Conservation (phyloP, 768 basidiomycete genomes). For the Rhizopogon rudus region DNA sequence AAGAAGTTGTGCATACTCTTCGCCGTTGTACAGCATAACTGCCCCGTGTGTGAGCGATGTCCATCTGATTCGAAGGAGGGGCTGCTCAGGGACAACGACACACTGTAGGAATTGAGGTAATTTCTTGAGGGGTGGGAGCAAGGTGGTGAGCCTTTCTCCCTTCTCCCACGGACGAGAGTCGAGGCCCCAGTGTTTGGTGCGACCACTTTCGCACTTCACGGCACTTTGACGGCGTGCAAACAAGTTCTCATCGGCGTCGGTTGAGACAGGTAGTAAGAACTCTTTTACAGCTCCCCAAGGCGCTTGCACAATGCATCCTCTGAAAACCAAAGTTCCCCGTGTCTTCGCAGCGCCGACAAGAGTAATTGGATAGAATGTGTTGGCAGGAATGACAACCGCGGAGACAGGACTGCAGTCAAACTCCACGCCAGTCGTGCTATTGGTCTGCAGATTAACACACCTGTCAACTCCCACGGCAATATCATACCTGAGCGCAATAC, state of each 20-base stretch:
- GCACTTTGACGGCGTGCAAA: slow-evolving; percentile 53
- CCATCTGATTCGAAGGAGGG: slow-evolving; percentile 78
- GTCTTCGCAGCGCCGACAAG: slow-evolving; percentile 62
- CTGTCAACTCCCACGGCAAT: neutral
- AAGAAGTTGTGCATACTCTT: slow-evolving; percentile 52
- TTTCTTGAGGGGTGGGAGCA: slow-evolving; percentile 20
- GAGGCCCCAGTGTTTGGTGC: slow-evolving; percentile 72
- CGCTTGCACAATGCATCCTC: slow-evolving; percentile 77
- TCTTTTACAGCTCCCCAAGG: slow-evolving; percentile 66
- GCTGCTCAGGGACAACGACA: slow-evolving; percentile 81
- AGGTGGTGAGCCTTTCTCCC: slow-evolving; percentile 30
- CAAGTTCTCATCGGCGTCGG: slow-evolving; percentile 64
- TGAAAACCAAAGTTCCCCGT: slow-evolving; percentile 63
- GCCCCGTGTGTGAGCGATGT: slow-evolving; percentile 92
- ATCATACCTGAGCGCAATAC: slow-evolving; percentile 71
- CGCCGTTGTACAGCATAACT: slow-evolving; percentile 93
- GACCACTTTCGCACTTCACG: slow-evolving; percentile 58
- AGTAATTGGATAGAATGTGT: slow-evolving; percentile 66
- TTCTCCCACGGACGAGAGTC: slow-evolving; percentile 64
- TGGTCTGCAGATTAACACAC: neutral
- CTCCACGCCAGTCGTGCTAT: slow-evolving; percentile 75
- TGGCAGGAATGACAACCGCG: slow-evolving; percentile 62
- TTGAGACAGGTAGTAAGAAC: slow-evolving; percentile 71
- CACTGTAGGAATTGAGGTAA: slow-evolving; percentile 66
- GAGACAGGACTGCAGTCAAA: slow-evolving; percentile 65